These are phyloP conservation scores for Yamadazyma blattariae DNA, from an alignment of 1,139 yeast species.

Conservation along the genomic window DNA sequence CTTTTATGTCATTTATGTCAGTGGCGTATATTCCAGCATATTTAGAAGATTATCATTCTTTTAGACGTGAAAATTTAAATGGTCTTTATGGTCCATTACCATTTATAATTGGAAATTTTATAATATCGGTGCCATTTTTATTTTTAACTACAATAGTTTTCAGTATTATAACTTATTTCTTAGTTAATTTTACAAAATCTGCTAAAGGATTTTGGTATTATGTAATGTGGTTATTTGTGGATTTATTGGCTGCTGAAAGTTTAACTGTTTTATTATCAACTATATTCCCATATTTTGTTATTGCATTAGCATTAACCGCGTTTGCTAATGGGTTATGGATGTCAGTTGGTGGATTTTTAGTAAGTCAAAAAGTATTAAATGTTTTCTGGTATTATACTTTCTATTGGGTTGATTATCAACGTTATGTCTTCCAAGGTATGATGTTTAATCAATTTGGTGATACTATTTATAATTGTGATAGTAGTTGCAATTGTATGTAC, in stretches of 20 bases:
- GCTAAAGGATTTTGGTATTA: slow-evolving; percentile 30
- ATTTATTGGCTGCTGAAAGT: slow-evolving; percentile 39
- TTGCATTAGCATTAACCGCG: slow-evolving; percentile 37
- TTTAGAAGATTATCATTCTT: slow-evolving; percentile 31
- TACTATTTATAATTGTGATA: slow-evolving; percentile 28
- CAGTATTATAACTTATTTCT: slow-evolving; percentile 31
- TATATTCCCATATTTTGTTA: slow-evolving; percentile 33
- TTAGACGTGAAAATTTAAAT: slow-evolving; percentile 28
- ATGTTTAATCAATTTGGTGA: slow-evolving; percentile 36
- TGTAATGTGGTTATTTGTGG: slow-evolving; percentile 36
- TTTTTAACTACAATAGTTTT: slow-evolving; percentile 30
- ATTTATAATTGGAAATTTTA: slow-evolving; percentile 30
- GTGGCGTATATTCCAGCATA: slow-evolving; percentile 42
- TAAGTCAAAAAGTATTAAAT: slow-evolving; percentile 29
- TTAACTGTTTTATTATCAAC: slow-evolving; percentile 34
- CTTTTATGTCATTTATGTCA: slow-evolving; percentile 43
- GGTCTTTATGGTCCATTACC: slow-evolving; percentile 38
- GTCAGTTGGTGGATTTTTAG: slow-evolving; percentile 42
- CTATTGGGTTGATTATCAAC: slow-evolving; percentile 39
- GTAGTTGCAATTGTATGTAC: slow-evolving; percentile 33
- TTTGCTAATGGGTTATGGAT: slow-evolving; percentile 44
- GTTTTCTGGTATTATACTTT: slow-evolving; percentile 38
- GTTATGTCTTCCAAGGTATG: slow-evolving; percentile 43
- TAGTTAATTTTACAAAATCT: slow-evolving; percentile 26
- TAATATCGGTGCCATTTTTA: slow-evolving; percentile 37